Conservation (phyloP, 805 yeast species). For the Saccharomycopsis sp. region DNA sequence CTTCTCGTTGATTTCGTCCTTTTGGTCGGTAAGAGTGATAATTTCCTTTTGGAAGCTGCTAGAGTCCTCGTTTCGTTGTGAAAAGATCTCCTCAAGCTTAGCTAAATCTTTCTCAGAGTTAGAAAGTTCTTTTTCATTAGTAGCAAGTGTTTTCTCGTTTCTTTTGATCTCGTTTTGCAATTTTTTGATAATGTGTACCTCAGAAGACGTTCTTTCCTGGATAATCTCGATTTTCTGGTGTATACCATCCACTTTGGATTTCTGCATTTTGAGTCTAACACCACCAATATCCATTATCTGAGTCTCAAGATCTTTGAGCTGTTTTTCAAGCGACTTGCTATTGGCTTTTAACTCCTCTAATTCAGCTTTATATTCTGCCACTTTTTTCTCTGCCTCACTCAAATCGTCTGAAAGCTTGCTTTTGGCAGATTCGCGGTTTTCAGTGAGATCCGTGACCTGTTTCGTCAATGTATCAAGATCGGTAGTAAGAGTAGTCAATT, state of each 20-base stretch:
- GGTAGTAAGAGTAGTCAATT: constrained; percentile 50
- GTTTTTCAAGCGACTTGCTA: constrained; percentile 47
- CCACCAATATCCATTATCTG: constrained; percentile 91
- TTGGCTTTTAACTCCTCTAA: constrained; percentile 41
- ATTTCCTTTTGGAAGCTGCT: constrained; percentile 32
- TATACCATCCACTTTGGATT: constrained; percentile 72
- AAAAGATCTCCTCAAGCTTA: constrained; percentile 28
- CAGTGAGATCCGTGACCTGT: constrained; percentile 34
- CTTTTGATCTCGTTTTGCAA: constrained; percentile 58
- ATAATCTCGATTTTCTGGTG: constrained; percentile 58
- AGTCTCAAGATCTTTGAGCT: constrained; percentile 59
- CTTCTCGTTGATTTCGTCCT: constrained; percentile 36
- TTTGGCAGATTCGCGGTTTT: constrained; percentile 20
- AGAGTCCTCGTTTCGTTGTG: constrained; percentile 25
- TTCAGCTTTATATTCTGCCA: constrained; percentile 34
- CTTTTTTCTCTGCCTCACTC: constrained; percentile 30
- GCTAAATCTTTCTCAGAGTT: constrained; percentile 31
- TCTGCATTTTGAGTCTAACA: constrained; percentile 68
- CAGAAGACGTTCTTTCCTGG: constrained; percentile 49
- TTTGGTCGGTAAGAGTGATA: constrained; percentile 25
- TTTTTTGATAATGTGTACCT: constrained; percentile 50
- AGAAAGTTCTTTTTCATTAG: constrained; percentile 41
- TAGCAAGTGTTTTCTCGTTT: constrained; percentile 39
- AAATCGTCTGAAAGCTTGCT: constrained; percentile 30
- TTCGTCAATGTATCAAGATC: constrained; percentile 45